Evolutionary conservation across 148 eudicot species (phyloP), one percentile per base, ranked within the genome.

Genomic region (Chenopodium suecicum): DNA sequence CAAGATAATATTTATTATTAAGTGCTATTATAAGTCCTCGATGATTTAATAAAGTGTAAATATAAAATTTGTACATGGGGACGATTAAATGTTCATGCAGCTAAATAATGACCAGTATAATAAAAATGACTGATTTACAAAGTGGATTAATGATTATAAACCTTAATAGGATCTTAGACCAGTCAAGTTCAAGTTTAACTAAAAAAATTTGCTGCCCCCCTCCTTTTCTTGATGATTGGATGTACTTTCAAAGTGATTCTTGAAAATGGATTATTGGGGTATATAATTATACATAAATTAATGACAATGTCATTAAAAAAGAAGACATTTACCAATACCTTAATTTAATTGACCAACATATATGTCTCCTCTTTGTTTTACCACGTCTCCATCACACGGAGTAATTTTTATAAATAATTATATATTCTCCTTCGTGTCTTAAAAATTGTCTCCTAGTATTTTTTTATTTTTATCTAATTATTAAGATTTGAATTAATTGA

Each of bases 191-290:
- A 11, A 31, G 60, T 46, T 84, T 44, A 65, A 63, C 46, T 79
- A 46, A 5, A 14, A 50, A 4, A 32, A 23, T n/a, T 73, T 78
- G 71, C 16, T 41, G 7, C 25, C 27, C 9, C 23, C 22, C 20
- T 9, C 23, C 22, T 47, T 78, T 84, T 63, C 46, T 80, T 70
- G 22, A 80, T 84, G 80, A 84, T 84, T 84, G 83, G 73, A 50
- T 80, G 79, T 75, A 83, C 76, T 79, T 79, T 25, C 58, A 0
- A 52, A 25, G 64, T 64, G 62, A 62, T 72, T 66, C 41, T 27
- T 17, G 16, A 46, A 31, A 34, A 68, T 81, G 48, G 76, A 72
- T 44, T 56, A 23, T 48, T 32, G 34, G 44, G 78, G 78, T 32
- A 29, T 75, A 44, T 62, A 27, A 50, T 52, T 20, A 6, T 20